Evolutionary conservation across 73 alveolate genomes (phyloP).

Genomic region (Paramecium bursaria): DNA sequence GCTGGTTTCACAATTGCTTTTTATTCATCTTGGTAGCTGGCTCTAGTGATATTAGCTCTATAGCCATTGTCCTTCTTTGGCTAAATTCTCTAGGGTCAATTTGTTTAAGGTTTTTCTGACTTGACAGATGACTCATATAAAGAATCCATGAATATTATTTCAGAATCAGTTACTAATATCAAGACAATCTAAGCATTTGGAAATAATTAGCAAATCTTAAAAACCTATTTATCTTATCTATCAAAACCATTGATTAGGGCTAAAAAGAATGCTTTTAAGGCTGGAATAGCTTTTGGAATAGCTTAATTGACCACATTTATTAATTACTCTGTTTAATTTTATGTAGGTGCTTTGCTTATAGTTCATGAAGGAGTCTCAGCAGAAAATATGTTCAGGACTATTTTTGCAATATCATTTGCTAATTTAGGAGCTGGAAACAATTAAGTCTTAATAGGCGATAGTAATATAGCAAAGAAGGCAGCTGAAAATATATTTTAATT

Average conservation of each 20-base stretch:
- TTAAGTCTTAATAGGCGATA: conserved; percentile 75
- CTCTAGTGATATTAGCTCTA: conserved; percentile 75
- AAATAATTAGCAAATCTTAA: conserved; percentile 75
- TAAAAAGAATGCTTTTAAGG: conserved; percentile 67
- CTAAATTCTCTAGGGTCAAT: conserved; percentile 67
- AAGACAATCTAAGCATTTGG: conserved; percentile 86
- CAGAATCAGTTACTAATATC: conserved; percentile 82
- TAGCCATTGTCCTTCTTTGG: conserved; percentile 75
- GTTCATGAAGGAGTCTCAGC: conserved; percentile 65
- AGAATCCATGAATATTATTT: conserved; percentile 80
- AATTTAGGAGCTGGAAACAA: conserved; percentile 81
- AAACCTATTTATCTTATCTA: conserved; percentile 66
- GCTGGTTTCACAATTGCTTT: conserved; percentile 77
- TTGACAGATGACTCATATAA: conserved; percentile 72
- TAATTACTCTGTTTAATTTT: conserved; percentile 78
- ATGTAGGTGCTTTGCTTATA: conserved; percentile 77
- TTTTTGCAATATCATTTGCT: conserved; percentile 81
- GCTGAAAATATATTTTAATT: conserved; percentile 56
- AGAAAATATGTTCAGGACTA: conserved; percentile 77
- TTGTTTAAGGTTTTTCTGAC: conserved; percentile 69
- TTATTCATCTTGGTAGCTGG: conserved; percentile 73
- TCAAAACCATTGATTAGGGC: conserved; percentile 46
- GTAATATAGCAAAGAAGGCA: conserved; percentile 69
- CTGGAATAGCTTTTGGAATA: conserved; percentile 83
- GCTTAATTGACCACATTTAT: conserved; percentile 75